phyloP scores from a whole-genome alignment of 2,329 filamentous ascomycete species.

The Chaetomiaceae sp. region DNA sequence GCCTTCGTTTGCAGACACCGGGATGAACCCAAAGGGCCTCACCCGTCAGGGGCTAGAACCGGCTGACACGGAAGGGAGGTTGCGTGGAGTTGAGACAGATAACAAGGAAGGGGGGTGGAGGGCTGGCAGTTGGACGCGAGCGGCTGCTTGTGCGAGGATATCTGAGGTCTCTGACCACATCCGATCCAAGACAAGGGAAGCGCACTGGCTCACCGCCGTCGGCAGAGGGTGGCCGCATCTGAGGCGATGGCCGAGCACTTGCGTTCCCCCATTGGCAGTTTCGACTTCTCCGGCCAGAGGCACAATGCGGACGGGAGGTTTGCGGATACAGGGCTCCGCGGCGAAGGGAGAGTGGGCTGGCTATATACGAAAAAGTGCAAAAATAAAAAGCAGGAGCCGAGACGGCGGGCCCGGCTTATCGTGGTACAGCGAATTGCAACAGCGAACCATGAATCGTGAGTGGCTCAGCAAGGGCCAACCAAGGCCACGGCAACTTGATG shows the following conservation, averaged over 20 bases:
- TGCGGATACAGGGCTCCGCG: conserved; percentile 7
- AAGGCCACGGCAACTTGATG: conserved; percentile 2
- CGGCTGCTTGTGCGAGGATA: conserved; percentile 14
- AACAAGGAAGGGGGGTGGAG: not conserved
- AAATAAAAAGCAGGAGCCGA: conserved; percentile 13
- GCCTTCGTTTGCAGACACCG: conserved; percentile 13
- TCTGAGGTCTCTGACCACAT: not conserved
- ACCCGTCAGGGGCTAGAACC: too few relatives aligned
- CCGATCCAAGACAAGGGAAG: conserved; percentile 6
- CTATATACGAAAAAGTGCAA: conserved; percentile 14
- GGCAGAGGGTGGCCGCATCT: conserved; percentile 4
- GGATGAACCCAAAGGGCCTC: too few relatives aligned
- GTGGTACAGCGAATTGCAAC: conserved; percentile 19
- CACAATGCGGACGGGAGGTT: not conserved
- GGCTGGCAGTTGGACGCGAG: conserved; percentile 13
- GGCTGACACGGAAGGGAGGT: conserved; percentile 11
- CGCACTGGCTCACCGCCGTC: conserved; percentile 12
- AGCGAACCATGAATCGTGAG: conserved; percentile 8
- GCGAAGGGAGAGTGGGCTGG: not conserved
- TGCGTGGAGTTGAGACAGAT: conserved; percentile 10
- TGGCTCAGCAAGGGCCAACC: conserved; percentile 15
- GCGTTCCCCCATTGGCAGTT: not conserved
- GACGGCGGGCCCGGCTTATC: conserved; percentile 14
- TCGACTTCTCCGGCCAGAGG: conserved; percentile 1
- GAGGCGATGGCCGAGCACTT: conserved; percentile 6